A percentile compares a stretch with the other conserved stretches of the same genome.
Evolutionary conservation across 345 rosid genomes (phyloP).

Genomic region (Moringa oleifera): DNA sequence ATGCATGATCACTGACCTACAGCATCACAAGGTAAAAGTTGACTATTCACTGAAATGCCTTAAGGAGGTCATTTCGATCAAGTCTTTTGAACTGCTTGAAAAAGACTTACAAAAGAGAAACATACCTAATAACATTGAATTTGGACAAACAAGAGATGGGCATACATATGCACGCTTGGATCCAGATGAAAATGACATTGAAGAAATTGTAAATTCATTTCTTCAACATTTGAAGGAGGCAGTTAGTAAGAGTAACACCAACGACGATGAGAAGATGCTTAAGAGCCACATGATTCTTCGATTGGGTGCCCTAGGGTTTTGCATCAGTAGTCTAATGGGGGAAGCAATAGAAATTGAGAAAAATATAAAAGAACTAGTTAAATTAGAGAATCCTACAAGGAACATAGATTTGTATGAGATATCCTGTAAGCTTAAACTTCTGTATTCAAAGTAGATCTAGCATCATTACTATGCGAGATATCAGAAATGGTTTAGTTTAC

Average conservation of each 20-base stretch:
- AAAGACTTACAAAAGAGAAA: constrained; percentile 31
- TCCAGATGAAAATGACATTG: constrained; percentile 29
- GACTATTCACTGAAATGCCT: constrained; percentile 36
- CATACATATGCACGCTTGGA: constrained; percentile 15
- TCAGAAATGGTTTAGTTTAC: too few relatives aligned
- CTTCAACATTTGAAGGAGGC: constrained; percentile 31
- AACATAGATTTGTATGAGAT: constrained; percentile 23
- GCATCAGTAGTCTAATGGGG: constrained; percentile 43
- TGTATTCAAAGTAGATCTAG: not conserved
- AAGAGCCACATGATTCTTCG: constrained; percentile 36
- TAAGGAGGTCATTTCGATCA: constrained; percentile 23
- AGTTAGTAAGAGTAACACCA: constrained; percentile 18
- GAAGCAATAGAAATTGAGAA: constrained; percentile 47
- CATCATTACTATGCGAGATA: too few relatives aligned
- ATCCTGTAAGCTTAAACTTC: constrained; percentile 16
- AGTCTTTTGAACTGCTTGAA: constrained; percentile 27
- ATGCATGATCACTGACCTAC: constrained; percentile 31
- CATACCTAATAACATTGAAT: constrained; percentile 39
- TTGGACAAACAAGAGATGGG: constrained; percentile 34
- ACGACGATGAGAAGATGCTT: constrained; percentile 30
- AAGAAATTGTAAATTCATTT: constrained; percentile 29
- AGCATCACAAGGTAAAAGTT: too few relatives aligned
- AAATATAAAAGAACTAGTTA: constrained; percentile 34
- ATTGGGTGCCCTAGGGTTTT: constrained; percentile 45
- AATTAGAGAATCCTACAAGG: constrained; percentile 39